Conservation (phyloP, 1,284 basidiomycete species). For the Cutaneotrichosporon daszewskae region DNA sequence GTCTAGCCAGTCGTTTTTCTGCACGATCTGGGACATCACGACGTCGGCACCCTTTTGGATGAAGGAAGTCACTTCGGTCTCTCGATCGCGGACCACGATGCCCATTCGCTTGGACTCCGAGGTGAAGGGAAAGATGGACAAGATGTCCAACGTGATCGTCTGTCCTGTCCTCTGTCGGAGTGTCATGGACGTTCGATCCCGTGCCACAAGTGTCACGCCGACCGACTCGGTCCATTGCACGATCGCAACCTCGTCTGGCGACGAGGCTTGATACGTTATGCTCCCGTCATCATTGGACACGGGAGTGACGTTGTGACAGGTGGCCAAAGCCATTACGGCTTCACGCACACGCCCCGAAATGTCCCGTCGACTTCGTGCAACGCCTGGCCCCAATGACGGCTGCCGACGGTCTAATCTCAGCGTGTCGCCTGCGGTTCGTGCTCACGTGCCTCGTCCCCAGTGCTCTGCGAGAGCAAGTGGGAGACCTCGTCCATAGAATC, state of each 20-base stretch:
- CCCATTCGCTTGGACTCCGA: constrained; percentile 99
- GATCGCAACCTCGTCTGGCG: constrained; percentile 98
- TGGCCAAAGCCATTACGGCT: constrained; percentile 83
- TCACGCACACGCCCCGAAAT: constrained; percentile 94
- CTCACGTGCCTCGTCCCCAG: constrained; percentile 53
- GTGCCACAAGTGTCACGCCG: constrained; percentile 76
- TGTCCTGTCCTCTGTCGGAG: constrained; percentile 63
- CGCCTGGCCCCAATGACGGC: constrained; percentile 41
- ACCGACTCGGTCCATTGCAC: constrained; percentile 97
- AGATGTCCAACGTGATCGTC: constrained; percentile 70
- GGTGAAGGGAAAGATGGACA: constrained; percentile 96
- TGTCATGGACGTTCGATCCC: constrained; percentile 81
- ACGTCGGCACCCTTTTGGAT: constrained; percentile 97
- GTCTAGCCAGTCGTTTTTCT: constrained; percentile 97
- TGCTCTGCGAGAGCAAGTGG: constrained; percentile 74
- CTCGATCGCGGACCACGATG: constrained; percentile 78
- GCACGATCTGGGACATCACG: constrained; percentile 90
- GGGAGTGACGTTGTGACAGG: constrained; percentile 97
- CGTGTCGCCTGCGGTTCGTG: background rate
- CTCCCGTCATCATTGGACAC: constrained; percentile 88
- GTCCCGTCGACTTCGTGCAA: constrained; percentile 78
- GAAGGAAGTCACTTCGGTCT: constrained; percentile 74
- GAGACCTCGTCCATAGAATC: constrained; percentile 98
- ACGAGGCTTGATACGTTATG: constrained; percentile 95
- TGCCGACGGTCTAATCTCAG: constrained; percentile 24